Evolutionary conservation across 257 asterid species (phyloP).

Genomic region (Rauvolfia tetraphylla): DNA sequence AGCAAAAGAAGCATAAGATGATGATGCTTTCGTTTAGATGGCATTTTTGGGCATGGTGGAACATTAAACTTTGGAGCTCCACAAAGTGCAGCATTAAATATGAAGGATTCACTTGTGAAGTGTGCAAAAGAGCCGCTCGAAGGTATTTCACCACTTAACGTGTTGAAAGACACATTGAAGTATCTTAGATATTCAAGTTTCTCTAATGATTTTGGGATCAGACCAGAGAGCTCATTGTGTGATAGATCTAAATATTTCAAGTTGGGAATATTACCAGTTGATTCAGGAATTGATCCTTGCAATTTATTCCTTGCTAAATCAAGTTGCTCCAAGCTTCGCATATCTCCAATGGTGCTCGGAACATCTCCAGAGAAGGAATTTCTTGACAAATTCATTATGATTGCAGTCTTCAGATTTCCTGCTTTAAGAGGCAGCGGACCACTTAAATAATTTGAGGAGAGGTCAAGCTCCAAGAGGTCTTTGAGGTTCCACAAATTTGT

Average conservation of each 20-base stretch:
- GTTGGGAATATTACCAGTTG: no score
- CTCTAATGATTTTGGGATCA: no score
- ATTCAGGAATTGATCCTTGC: no score
- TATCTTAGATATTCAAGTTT: no score
- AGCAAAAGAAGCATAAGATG: constrained; percentile 3
- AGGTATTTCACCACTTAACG: constrained; percentile 27
- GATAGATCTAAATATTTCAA: no score
- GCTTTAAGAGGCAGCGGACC: not conserved
- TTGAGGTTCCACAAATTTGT: no score
- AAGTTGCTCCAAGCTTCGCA: not conserved
- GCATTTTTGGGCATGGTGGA: constrained; percentile 20
- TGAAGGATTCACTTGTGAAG: constrained; percentile 7
- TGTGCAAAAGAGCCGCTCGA: constrained; percentile 22
- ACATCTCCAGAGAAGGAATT: not conserved
- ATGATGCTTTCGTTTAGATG: not conserved
- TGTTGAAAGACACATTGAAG: constrained; percentile 34
- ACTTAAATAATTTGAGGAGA: no score
- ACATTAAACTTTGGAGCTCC: constrained; percentile 21
- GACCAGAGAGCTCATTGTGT: no score
- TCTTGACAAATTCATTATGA: not conserved
- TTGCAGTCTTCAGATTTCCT: not conserved
- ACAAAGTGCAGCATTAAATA: constrained; percentile 16
- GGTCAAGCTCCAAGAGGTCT: no score
- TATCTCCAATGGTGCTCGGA: not conserved
- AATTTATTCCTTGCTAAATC: no score